phyloP scores from a whole-genome alignment of 192 early-diverging fungal species.

The Linnemannia schmuckeri region DNA sequence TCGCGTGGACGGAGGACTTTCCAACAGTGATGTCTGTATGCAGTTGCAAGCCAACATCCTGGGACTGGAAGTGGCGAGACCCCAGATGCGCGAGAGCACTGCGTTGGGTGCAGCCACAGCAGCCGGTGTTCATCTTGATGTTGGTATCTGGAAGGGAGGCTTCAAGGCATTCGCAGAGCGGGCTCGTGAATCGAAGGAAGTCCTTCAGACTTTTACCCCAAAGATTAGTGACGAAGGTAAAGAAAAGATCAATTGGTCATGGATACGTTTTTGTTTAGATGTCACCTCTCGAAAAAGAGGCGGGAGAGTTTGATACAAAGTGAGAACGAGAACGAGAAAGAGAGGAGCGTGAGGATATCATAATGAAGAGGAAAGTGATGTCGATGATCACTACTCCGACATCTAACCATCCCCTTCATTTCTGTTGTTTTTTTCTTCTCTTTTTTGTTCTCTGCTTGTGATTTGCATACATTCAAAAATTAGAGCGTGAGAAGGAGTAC shows the following conservation, averaged over 20 bases:
- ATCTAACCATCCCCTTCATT: background rate
- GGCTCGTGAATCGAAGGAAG: slow-evolving; percentile 11
- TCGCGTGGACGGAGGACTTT: slow-evolving; percentile 96
- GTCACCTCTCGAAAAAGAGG: background rate
- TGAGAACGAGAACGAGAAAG: background rate
- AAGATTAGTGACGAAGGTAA: slow-evolving; percentile 31
- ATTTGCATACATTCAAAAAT: slow-evolving; percentile 62
- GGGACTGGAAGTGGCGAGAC: slow-evolving; percentile 83
- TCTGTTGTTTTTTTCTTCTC: background rate
- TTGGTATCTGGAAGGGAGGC: slow-evolving; percentile 50
- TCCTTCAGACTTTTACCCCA: slow-evolving; percentile 24
- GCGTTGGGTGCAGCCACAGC: slow-evolving; percentile 94
- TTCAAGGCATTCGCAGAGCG: slow-evolving; percentile 49
- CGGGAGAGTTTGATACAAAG: background rate
- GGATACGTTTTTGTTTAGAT: too few species aligned
- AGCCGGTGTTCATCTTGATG: slow-evolving; percentile 81
- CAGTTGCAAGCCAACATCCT: slow-evolving; percentile 92
- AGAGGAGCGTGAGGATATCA: background rate
- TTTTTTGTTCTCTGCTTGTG: background rate
- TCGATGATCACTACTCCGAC: background rate
- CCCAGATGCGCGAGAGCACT: slow-evolving; percentile 91
- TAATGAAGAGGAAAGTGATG: background rate
- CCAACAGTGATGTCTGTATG: slow-evolving; percentile 92
- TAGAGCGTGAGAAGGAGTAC: slow-evolving; percentile 74
- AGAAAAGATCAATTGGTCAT: background rate